phyloP scores from a whole-genome alignment of 495 filamentous ascomycete genomes.

The Sporormia fimetaria region DNA sequence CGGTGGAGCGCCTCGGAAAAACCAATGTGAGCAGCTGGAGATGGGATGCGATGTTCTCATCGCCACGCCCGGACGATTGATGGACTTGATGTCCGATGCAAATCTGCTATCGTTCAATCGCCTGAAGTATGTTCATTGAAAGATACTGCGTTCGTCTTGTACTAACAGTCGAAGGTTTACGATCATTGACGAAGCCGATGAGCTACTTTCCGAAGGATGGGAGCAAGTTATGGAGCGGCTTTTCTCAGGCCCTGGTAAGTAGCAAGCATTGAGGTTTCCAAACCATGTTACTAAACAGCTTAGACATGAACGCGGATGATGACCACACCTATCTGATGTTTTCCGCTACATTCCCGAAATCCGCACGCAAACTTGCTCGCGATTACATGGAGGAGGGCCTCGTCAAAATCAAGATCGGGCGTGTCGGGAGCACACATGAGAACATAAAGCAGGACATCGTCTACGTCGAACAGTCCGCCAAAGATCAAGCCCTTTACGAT shows the following conservation, averaged over 20 bases:
- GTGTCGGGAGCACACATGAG: slow-evolving; percentile 62
- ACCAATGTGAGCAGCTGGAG: slow-evolving; percentile 59
- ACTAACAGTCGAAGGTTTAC: slow-evolving; percentile 46
- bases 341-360: slow-evolving; percentile 81
- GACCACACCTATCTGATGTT: slow-evolving; percentile 85
- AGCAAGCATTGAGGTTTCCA: slow-evolving; percentile 7
- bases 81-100: slow-evolving; percentile 65
- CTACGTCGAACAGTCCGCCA: slow-evolving; percentile 48
- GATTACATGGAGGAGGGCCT: slow-evolving; percentile 59
- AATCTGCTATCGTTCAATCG: slow-evolving; percentile 60
- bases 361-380: slow-evolving; percentile 61
- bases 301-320: slow-evolving; percentile 59
- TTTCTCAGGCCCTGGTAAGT: slow-evolving; percentile 65
- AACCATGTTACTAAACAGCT: slow-evolving; percentile 4
- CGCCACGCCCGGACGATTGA: slow-evolving; percentile 73
- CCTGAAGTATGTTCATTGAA: slow-evolving; percentile 46
- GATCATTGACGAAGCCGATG: slow-evolving; percentile 91
- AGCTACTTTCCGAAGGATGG: slow-evolving; percentile 73
- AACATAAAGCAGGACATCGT: slow-evolving; percentile 71
- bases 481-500: slow-evolving; percentile 61
- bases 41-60: slow-evolving; percentile 85
- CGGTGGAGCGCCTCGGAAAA: slow-evolving; percentile 58
- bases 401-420: slow-evolving; percentile 71
- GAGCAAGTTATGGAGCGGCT: slow-evolving; percentile 55
- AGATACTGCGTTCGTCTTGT: neutral